phyloP scores from a whole-genome alignment of 176 grass and related monocot genomes.

The Paspalum vaginatum region DNA sequence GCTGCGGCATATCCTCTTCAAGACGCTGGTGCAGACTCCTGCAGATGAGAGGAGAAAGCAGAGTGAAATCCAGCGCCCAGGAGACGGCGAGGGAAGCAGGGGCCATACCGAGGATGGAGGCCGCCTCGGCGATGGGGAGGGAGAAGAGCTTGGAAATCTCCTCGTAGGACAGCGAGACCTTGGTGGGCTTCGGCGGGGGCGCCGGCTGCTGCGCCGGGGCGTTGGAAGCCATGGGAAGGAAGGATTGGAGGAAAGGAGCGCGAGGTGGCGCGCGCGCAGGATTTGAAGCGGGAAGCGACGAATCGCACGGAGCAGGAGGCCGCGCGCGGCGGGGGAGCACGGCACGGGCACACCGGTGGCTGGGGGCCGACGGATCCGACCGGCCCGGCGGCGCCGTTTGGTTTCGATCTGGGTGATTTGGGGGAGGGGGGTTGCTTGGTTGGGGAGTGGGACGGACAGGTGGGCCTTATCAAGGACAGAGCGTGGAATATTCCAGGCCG shows the following conservation, averaged over 20 bases:
- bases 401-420: too few species aligned
- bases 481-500: too few species aligned
- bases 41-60: background rate
- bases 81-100: background rate
- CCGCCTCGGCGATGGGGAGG: slow-evolving; percentile 87
- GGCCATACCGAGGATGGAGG: slow-evolving; percentile 70
- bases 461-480: too few species aligned
- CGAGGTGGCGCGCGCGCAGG: too few species aligned
- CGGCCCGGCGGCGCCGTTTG: background rate
- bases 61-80: background rate
- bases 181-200: slow-evolving; percentile 45
- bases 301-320: too few species aligned
- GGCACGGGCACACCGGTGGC: background rate
- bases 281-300: too few species aligned
- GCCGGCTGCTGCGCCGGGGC: slow-evolving; percentile 8
- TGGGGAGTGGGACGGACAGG: too few species aligned
- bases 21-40: slow-evolving; percentile 90
- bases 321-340: slow-evolving; percentile 17
- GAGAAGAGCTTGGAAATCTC: slow-evolving; percentile 97
- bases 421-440: too few species aligned
- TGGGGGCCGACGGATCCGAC: background rate
- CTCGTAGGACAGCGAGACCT: slow-evolving; percentile 67
- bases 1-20: slow-evolving; percentile 93
- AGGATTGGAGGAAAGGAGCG: slow-evolving; percentile 37
- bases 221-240: slow-evolving; percentile 43